Percentiles rank a stretch among this genome's conserved stretches.
These are phyloP conservation scores for Conringia planisiliqua DNA, from an alignment of 345 rosid species.

Conservation along the genomic window DNA sequence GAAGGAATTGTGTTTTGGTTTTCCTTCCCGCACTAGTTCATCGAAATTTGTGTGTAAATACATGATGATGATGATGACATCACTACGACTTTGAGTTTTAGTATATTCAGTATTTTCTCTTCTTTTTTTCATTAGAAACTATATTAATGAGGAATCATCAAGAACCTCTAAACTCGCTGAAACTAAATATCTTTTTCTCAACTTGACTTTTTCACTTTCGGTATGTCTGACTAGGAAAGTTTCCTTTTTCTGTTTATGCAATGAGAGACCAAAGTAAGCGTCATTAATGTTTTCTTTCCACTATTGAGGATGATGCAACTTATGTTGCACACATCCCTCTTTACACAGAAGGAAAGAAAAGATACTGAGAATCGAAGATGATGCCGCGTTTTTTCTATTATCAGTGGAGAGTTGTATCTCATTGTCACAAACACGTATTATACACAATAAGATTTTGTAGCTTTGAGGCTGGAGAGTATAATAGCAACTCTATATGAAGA, in stretches of 20 bases:
- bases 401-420: background rate
- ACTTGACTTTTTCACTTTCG: background rate
- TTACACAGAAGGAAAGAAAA: background rate
- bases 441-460: background rate
- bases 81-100: background rate
- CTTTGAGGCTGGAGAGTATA: background rate
- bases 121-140: background rate
- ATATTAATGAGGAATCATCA: background rate
- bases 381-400: background rate
- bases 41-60: background rate
- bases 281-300: background rate
- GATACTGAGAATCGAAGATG: background rate
- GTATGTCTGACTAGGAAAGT: background rate
- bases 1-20: slow-evolving; percentile 16
- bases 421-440: background rate
- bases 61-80: background rate
- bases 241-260: background rate
- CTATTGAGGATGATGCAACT: background rate
- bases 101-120: background rate
- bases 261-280: background rate
- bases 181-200: background rate
- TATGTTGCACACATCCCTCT: background rate
- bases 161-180: background rate
- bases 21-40: slow-evolving; percentile 7
- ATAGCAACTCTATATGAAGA: too few species aligned